These are phyloP conservation scores for Pichia rugopelliculosa DNA, from an alignment of 805 yeast species.

Conservation along the genomic window DNA sequence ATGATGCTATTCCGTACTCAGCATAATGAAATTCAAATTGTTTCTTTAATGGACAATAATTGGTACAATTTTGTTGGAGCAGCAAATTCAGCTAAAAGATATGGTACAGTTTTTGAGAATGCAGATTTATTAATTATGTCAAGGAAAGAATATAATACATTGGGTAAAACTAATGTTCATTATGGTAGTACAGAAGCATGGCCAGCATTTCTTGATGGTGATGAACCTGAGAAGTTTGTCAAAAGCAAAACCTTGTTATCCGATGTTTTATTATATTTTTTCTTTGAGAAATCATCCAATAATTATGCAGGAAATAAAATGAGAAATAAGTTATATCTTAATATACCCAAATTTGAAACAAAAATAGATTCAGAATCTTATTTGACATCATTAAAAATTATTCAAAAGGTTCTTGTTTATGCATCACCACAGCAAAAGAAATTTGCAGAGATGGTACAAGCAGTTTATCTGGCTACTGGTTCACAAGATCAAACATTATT, in stretches of 20 bases:
- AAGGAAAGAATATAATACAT: conserved; percentile 40
- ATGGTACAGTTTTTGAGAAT: conserved; percentile 57
- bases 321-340: conserved; percentile 48
- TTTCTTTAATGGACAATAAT: conserved; percentile 47
- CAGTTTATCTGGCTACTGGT: conserved; percentile 63
- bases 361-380: conserved; percentile 72
- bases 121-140: conserved; percentile 68
- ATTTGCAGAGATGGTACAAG: conserved; percentile 52
- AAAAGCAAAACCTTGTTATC: conserved; percentile 38
- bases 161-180: conserved; percentile 27
- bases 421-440: conserved; percentile 61
- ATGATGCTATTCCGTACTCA: conserved; percentile 71
- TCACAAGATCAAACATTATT: conserved; percentile 44
- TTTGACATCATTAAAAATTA: conserved; percentile 53
- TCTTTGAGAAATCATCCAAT: conserved; percentile 48
- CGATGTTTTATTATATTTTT: conserved; percentile 53
- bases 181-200: conserved; percentile 63
- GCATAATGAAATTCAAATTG: conserved; percentile 55
- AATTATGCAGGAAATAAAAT: conserved; percentile 25
- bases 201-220: conserved; percentile 87
- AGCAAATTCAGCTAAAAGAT: conserved; percentile 52
- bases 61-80: conserved; percentile 11
- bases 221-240: conserved; percentile 44
- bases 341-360: conserved; percentile 61
- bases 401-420: conserved; percentile 50